Conservation (phyloP, 1,139 yeast genomes). For the Tardiomyces depauwii region DNA sequence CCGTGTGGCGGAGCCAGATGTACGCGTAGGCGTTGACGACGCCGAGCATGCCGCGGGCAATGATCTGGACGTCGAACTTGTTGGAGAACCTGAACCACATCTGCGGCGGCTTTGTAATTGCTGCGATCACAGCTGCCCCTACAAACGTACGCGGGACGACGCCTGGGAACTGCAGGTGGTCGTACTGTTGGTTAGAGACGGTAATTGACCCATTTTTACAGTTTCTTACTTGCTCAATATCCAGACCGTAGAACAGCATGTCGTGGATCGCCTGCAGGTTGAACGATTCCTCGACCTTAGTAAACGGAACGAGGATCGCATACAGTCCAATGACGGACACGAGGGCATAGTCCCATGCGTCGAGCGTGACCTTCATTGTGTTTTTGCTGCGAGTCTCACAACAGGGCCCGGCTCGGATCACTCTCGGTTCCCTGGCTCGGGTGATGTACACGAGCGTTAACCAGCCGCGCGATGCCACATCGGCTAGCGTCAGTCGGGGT, state of each 20-base stretch:
- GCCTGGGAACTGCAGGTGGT: conserved; percentile 76
- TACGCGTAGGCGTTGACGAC: conserved; percentile 21
- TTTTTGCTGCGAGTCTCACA: too few relatives aligned
- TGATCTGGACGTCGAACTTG: conserved; percentile 30
- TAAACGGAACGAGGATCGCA: conserved; percentile 55
- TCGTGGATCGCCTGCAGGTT: conserved; percentile 87
- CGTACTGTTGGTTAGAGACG: conserved; percentile 35
- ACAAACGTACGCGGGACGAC: conserved; percentile 80
- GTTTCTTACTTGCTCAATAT: too few relatives aligned
- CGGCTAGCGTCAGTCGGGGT: too few relatives aligned
- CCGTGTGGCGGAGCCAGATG: conserved; percentile 7
- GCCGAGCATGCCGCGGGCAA: conserved; percentile 25
- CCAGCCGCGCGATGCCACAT: too few relatives aligned
- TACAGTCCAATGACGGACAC: conserved; percentile 19
- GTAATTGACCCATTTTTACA: conserved; percentile 7
- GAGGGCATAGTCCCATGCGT: not conserved
- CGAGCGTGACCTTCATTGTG: not conserved
- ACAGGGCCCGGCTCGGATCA: too few relatives aligned
- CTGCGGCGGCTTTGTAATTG: conserved; percentile 28
- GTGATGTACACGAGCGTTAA: too few relatives aligned
- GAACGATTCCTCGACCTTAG: conserved; percentile 93
- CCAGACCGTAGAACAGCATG: conserved; percentile 51
- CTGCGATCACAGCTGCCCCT: conserved; percentile 54
- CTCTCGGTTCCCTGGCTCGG: too few relatives aligned
- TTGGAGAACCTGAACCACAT: conserved; percentile 19